A percentile compares a stretch with the other conserved stretches of the same genome.
Conservation (phyloP, 2,329 filamentous ascomycete genomes). For the Diaporthe ilicicola region DNA sequence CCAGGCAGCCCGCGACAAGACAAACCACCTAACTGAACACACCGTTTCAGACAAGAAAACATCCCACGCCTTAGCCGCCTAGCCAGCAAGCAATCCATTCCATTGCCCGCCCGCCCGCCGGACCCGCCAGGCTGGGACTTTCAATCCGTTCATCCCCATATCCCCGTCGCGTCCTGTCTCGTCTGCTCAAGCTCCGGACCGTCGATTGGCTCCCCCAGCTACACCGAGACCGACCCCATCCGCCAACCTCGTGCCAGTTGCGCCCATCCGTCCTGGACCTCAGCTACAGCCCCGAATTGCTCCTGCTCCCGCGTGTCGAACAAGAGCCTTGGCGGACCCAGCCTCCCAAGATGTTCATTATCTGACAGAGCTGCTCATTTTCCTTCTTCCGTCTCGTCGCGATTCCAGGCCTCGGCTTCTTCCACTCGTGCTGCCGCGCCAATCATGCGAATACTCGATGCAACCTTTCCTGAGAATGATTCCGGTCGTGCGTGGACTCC, state of each 20-base stretch:
- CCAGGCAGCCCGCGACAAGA: constrained; percentile 1
- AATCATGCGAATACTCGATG: constrained; percentile 32
- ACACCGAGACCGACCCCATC: neutral
- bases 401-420: constrained; percentile 22
- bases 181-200: neutral
- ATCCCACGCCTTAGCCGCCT: neutral
- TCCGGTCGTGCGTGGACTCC: constrained; percentile 9
- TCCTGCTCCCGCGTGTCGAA: neutral
- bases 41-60: constrained; percentile 13
- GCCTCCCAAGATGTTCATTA: constrained; percentile 33
- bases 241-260: neutral
- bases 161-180: constrained; percentile 7
- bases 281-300: neutral
- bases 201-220: neutral
- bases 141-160: neutral
- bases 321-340: constrained; percentile 24
- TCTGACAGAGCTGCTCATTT: constrained; percentile 26
- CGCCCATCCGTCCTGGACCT: neutral
- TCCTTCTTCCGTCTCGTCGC: constrained; percentile 23
- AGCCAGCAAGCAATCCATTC: neutral
- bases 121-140: neutral
- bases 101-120: constrained; percentile 1
- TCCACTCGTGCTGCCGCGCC: constrained; percentile 15
- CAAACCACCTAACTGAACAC: neutral
- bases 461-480: constrained; percentile 25